These are phyloP conservation scores for Candida hungchunana DNA, from an alignment of 805 yeast species.

Conservation along the genomic window DNA sequence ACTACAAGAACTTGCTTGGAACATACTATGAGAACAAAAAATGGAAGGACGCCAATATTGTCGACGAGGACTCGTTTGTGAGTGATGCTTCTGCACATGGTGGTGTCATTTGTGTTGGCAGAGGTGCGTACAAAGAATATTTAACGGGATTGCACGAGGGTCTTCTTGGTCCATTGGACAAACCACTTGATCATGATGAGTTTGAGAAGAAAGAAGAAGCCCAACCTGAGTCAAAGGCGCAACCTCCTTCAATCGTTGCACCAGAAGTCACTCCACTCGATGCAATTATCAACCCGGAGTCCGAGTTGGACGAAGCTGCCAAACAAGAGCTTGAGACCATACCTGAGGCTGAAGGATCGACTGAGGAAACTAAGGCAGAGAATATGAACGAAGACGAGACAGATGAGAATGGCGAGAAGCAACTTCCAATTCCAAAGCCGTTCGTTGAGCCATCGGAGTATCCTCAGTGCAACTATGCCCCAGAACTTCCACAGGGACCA, in stretches of 20 bases:
- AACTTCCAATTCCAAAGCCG: conserved; percentile 53
- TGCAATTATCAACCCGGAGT: conserved; percentile 2
- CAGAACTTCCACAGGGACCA: conserved; percentile 27
- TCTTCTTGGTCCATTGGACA: conserved; percentile 79
- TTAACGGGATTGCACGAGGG: conserved; percentile 92
- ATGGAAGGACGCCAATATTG: conserved; percentile 25
- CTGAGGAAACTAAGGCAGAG: conserved; percentile 1
- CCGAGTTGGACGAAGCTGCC: conserved; percentile 5
- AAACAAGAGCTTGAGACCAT: background rate
- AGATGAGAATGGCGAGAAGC: conserved; percentile 23
- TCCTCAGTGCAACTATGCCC: conserved; percentile 46
- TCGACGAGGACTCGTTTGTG: conserved; percentile 45
- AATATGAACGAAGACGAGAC: conserved; percentile 11
- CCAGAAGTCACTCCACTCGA: conserved; percentile 10
- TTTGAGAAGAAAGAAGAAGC: conserved; percentile 7
- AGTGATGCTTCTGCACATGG: conserved; percentile 51
- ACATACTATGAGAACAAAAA: conserved; percentile 38
- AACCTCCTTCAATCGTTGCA: conserved; percentile 6
- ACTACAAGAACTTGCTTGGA: conserved; percentile 50
- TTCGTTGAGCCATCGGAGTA: conserved; percentile 62
- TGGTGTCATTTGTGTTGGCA: conserved; percentile 87
- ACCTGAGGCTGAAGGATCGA: background rate
- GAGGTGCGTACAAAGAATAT: conserved; percentile 96
- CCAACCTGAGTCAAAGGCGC: conserved; percentile 2
- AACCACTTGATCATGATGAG: conserved; percentile 33